These are phyloP conservation scores for Penicillium psychrosexuale DNA, from an alignment of 2,329 filamentous ascomycete species.

Conservation along the genomic window DNA sequence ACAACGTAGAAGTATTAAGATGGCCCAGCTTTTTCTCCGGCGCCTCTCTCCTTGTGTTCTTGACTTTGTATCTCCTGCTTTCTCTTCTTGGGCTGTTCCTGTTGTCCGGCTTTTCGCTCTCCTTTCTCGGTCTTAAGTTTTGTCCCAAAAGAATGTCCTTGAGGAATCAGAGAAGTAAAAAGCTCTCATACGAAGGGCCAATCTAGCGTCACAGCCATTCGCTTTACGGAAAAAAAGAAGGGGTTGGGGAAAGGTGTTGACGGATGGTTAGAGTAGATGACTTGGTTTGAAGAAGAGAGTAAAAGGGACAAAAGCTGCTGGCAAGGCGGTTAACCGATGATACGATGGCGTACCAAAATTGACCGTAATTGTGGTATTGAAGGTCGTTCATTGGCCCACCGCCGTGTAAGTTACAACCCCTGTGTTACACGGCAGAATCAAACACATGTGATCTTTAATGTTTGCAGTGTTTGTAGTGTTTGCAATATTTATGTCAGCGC, in stretches of 20 bases:
- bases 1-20: conserved; percentile 12
- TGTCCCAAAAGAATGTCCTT: conserved; percentile 20
- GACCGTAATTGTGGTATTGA: background rate
- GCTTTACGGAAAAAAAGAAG: conserved; percentile 37
- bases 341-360: background rate
- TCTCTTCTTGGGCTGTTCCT: conserved; percentile 4
- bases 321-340: conserved; percentile 18
- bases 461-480: conserved; percentile 19
- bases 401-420: conserved; percentile 10
- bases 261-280: conserved; percentile 9
- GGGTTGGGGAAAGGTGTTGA: conserved; percentile 18
- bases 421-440: background rate
- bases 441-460: conserved; percentile 18
- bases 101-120: conserved; percentile 13
- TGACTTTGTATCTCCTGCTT: conserved; percentile 18
- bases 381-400: background rate
- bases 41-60: conserved; percentile 7
- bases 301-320: conserved; percentile 24
- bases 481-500: conserved; percentile 27
- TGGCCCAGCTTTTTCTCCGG: conserved; percentile 6
- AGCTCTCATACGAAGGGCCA: conserved; percentile 38
- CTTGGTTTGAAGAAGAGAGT: conserved; percentile 22
- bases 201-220: conserved; percentile 35
- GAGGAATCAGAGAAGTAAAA: conserved; percentile 25
- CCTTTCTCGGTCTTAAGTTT: conserved; percentile 14